Evolutionary conservation across 2,329 filamentous ascomycete genomes (phyloP).

Genomic region (Cladophialophora bantiana): DNA sequence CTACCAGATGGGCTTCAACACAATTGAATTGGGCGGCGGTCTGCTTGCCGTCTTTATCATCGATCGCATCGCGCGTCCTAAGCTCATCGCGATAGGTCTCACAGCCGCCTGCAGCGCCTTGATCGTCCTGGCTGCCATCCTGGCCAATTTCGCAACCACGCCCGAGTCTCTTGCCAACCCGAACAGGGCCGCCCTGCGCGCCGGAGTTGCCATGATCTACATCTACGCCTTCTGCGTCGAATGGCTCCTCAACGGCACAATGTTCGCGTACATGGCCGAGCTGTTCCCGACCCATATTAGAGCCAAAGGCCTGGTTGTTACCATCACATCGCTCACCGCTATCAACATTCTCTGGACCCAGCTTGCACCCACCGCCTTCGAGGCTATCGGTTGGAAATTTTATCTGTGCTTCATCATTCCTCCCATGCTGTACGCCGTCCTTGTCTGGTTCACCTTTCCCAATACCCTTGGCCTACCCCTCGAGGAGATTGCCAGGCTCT

Average conservation of each 20-base stretch:
- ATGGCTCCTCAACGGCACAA: conserved; percentile 19
- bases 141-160: conserved; percentile 22
- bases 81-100: conserved; percentile 39
- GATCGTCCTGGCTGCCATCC: too few species aligned
- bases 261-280: conserved; percentile 29
- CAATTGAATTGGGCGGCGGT: conserved; percentile 12
- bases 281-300: conserved; percentile 27
- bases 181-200: conserved; percentile 17
- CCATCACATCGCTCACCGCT: conserved; percentile 9
- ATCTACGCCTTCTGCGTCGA: conserved; percentile 17
- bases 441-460: conserved; percentile 35
- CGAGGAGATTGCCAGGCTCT: conserved; percentile 43
- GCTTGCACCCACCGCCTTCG: conserved; percentile 43
- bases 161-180: conserved; percentile 13
- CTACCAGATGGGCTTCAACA: conserved; percentile 25
- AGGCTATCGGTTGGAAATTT: conserved; percentile 45
- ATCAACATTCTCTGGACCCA: conserved; percentile 42
- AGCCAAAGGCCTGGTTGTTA: conserved; percentile 22
- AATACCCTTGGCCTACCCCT: conserved; percentile 44
- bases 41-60: conserved; percentile 13
- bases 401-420: conserved; percentile 41
- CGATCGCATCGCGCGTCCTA: conserved; percentile 35
- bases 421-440: neutral
- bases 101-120: conserved; percentile 12
- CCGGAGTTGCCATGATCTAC: conserved; percentile 67